Base-by-base conservation (phyloP, 169 alveolate species). In the Plasmodium coatneyi region DNA sequence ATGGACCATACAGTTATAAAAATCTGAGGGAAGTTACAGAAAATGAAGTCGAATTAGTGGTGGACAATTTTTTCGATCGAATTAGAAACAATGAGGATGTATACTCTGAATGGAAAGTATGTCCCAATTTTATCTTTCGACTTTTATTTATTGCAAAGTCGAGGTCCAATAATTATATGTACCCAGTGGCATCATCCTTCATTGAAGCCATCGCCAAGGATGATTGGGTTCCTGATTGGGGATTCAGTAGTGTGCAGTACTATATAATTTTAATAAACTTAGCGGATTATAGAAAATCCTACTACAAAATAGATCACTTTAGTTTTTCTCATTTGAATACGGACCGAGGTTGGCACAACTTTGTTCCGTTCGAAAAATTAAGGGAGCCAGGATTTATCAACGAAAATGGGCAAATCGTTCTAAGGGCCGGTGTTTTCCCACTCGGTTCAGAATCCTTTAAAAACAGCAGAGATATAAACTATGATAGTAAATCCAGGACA, bases 161-260 rank as follows among this genome's bases (percentile, higher is more conserved):
- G 28, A 91, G 84, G 54, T 56, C 84, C 9, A 80, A 81, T 91
- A 91, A 81, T 81, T 74, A 66, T 81, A 71, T 80, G 36, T 81
- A 81, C 46, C 92, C 84, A 52, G 60, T 74, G 12, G 80, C 92
- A 22, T 95, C 97, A 12, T 92, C 98, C 10, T 97, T 96, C 71
- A 92, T 97, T 32, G 98, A 97, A 95, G 96, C 97, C 5, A 71
- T 92, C 10, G 95, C 84, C 54, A 96, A 95, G 84, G 97, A 92
- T 28, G 98, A 97, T 52, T 97, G 98, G 98, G 98, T 97, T 0
- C 95, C 89, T 36, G 97, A 95, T 94, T 97, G 98, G 98, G 95
- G 96, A 4, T 97, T 97, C 92, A 93, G 96, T 92, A 95, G 96
- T 56, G 96, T 97, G 0, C 96, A 96, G 41, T 97, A 96, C 78